phyloP scores from a whole-genome alignment of 768 basidiomycete genomes.

The Tylopilus vinaceipallidus region DNA sequence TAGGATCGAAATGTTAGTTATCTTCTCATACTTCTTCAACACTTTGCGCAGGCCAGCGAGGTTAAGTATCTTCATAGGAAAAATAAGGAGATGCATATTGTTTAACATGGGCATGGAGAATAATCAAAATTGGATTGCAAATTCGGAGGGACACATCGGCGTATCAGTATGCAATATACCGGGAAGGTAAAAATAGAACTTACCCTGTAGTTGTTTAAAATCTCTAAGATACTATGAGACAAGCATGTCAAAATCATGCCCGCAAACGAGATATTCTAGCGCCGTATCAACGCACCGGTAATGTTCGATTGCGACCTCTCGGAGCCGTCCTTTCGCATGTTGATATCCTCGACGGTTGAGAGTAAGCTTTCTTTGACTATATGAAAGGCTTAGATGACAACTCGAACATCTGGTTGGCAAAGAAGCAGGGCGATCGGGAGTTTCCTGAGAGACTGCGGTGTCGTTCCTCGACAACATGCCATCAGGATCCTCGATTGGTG shows the following conservation, averaged over 20 bases:
- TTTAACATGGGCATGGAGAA: background rate
- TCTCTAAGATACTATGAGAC: slow-evolving; percentile 62
- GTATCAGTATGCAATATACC: too few species aligned
- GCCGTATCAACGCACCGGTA: slow-evolving; percentile 52
- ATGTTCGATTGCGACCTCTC: slow-evolving; percentile 77
- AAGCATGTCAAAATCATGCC: slow-evolving; percentile 8
- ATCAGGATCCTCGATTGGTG: too few species aligned
- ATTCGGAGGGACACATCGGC: background rate
- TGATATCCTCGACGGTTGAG: slow-evolving; percentile 76
- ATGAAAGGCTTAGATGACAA: background rate
- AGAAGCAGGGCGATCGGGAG: too few species aligned
- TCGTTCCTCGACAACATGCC: too few species aligned
- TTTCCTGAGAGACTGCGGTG: too few species aligned
- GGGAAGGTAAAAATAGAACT: background rate
- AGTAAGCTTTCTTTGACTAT: slow-evolving; percentile 7
- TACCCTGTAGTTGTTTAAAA: slow-evolving; percentile 87
- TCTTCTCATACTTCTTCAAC: slow-evolving; percentile 83
- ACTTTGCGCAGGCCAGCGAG: slow-evolving; percentile 86
- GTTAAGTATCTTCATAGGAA: slow-evolving; percentile 74
- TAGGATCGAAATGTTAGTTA: slow-evolving; percentile 70
- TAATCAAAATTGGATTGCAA: background rate
- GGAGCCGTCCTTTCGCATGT: slow-evolving; percentile 77
- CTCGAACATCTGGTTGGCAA: background rate
- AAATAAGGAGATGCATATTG: background rate
- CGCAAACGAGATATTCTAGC: background rate